Evolutionary conservation across 306 rosid species (phyloP).

Genomic region (Senna tora): DNA sequence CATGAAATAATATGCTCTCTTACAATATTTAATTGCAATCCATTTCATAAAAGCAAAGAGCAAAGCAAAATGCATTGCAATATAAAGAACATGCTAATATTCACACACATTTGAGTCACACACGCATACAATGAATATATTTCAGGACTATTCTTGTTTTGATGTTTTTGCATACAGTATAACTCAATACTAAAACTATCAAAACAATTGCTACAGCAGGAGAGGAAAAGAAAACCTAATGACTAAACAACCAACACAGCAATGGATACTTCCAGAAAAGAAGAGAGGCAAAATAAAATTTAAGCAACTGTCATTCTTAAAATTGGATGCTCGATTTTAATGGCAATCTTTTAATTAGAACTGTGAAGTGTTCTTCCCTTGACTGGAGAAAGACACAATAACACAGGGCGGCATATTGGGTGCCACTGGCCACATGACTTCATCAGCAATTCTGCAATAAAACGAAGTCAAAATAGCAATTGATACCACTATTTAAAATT

Average conservation of each 20-base stretch:
- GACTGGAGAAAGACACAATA: neutral
- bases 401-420: too few relatives aligned
- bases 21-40: too few relatives aligned
- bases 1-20: neutral
- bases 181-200: slow-evolving; percentile 7
- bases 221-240: slow-evolving; percentile 10
- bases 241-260: slow-evolving; percentile 32
- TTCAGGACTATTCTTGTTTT: neutral
- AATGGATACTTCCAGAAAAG: slow-evolving; percentile 1
- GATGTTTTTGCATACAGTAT: slow-evolving; percentile 7
- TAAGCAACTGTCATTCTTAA: neutral
- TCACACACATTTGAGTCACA: neutral
- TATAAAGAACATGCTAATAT: neutral
- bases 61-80: neutral
- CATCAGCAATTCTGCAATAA: neutral
- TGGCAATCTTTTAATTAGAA: slow-evolving; percentile 1
- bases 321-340: slow-evolving; percentile 5
- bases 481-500: neutral
- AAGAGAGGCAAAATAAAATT: neutral
- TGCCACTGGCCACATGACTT: neutral
- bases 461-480: neutral
- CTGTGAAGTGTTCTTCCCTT: neutral
- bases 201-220: slow-evolving; percentile 3
- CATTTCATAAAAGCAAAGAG: neutral
- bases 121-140: too few relatives aligned